Evolutionary conservation across 176 grass and related monocot genomes (phyloP), one percentile per base, ranked within the genome.

Genomic region (Musa acuminata): DNA sequence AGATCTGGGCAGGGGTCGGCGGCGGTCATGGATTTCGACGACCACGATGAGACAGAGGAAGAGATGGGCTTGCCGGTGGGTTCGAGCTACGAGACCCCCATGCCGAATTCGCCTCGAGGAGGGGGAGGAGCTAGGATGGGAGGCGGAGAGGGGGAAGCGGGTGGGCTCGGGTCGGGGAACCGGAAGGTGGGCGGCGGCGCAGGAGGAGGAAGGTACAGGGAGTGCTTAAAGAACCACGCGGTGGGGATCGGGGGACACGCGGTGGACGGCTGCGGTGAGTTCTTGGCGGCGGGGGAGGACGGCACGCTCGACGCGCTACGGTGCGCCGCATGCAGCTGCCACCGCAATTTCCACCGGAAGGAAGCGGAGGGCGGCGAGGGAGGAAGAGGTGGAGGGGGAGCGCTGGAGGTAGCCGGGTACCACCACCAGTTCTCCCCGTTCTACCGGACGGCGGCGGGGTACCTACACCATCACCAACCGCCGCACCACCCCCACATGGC

Each of bases 161-260:
- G n/a, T 9, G 50, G 8, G 75, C 19, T 11, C 35, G 75, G 75
- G 11, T 66, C 75, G 21, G 60, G 75, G 16, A 77, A 67, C 75
- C 75, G 50, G 1, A 77, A 66, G 60, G 21, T 52, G 22, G 62
- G 20, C 49, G 66, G 74, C 24, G 51, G 66, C 35, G 80, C 72
- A 11, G 74, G 52, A 3, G 75, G 78, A 8, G 79, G 79, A 1
- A 84, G 83, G 83, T 96, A 96, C 72, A 78, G 87, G 14, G 93
- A 96, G 85, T 96, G 93, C 81, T 83, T 96, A 55, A 89, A 85
- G 80, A 96, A 96, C 85, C 93, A 96, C 69, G 93, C 93, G 1
- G 87, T 89, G 5, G 81, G 83, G 0, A 96, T 87, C 71, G 89
- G 93, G 0, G 89, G 93, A 26, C 85, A 96, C 70, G 89, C 93